Base-by-base conservation (phyloP, 2,329 filamentous ascomycete species). In the Colletotrichum sansevieriae region DNA sequence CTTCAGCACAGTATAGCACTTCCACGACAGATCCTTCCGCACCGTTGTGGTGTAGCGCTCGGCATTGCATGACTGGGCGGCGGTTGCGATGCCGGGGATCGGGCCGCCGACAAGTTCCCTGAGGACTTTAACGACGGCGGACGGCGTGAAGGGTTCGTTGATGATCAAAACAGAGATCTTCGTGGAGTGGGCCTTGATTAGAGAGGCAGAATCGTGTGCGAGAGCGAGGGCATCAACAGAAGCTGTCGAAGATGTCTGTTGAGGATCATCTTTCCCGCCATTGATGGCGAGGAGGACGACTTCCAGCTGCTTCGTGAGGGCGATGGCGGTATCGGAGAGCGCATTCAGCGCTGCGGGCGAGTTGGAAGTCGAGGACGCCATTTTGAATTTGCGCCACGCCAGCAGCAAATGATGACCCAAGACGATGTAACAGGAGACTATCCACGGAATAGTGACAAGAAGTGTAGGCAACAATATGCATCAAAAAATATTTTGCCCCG, bases 111-210 rank as follows among this genome's bases (percentile, higher is more conserved):
- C 85, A n/a, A 97, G 84, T 66, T 94, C 90, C 39, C 88, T 85
- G 4, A 98, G 82, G 13, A 97, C 89, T 25, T 86, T 90, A 10
- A 80, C 82, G 39, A 97, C 85, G 5, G 93, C 95, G 1, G 90
- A 90, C 0, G 93, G 90, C 0, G 94, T 96, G 73, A 97, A 97
- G 0, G 95, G 95, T 18, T 93, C 87, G 75, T 93, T 97, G 75
- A 97, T 92, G 1, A 96, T 88, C 12, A 98, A 87, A 1, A 98
- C 90, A 0, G 93, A 95, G 29, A 98, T 85, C 71, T 97, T 97
- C 6, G 94, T 97, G 2, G 91, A 88, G 76, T 98, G 94, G 0
- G 94, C 93, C 76, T 89, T 90, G 68, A 97, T 88, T 5, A 97
- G 84, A 29, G 85, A 87, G 0, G 93, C 88, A 0, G 92, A 87